Percentiles rank a stretch among this genome's conserved stretches.
Conservation (phyloP, 1,284 basidiomycete species). For the Melampsora larici-populina region DNA sequence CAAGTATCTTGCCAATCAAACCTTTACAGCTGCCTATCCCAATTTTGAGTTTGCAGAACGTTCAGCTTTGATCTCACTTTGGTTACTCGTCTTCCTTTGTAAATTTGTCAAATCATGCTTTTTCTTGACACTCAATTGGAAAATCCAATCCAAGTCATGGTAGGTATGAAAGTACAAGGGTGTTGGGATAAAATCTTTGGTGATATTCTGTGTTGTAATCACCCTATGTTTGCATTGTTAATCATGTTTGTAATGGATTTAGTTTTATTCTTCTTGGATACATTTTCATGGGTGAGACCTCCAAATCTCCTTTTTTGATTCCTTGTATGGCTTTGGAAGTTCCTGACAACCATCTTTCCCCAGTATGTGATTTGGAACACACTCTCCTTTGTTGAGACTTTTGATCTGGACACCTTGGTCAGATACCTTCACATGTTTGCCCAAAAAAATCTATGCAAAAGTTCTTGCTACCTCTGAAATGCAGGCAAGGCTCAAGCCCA, state of each 20-base stretch:
- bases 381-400: slow-evolving; percentile 76
- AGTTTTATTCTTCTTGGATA: slow-evolving; percentile 91
- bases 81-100: slow-evolving; percentile 86
- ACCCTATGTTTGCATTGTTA: slow-evolving; percentile 83
- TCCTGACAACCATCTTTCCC: not conserved
- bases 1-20: slow-evolving; percentile 91
- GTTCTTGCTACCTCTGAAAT: slow-evolving; percentile 83
- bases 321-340: too few species aligned
- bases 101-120: slow-evolving; percentile 94
- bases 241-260: slow-evolving; percentile 97
- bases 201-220: slow-evolving; percentile 72
- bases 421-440: slow-evolving; percentile 84
- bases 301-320: not conserved
- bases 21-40: slow-evolving; percentile 91
- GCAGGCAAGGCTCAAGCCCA: slow-evolving; percentile 95
- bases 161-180: slow-evolving; percentile 82
- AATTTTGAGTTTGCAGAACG: slow-evolving; percentile 63
- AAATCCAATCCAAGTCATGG: slow-evolving; percentile 83
- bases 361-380: slow-evolving; percentile 81
- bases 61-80: slow-evolving; percentile 70
- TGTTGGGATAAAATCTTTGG: slow-evolving; percentile 82
- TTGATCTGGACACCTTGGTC: slow-evolving; percentile 94
- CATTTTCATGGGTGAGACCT: slow-evolving; percentile 72
- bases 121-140: slow-evolving; percentile 89
- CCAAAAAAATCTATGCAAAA: slow-evolving; percentile 92